These are phyloP conservation scores for Exophiala spinifera DNA, from an alignment of 2,329 filamentous ascomycete genomes.

Conservation along the genomic window DNA sequence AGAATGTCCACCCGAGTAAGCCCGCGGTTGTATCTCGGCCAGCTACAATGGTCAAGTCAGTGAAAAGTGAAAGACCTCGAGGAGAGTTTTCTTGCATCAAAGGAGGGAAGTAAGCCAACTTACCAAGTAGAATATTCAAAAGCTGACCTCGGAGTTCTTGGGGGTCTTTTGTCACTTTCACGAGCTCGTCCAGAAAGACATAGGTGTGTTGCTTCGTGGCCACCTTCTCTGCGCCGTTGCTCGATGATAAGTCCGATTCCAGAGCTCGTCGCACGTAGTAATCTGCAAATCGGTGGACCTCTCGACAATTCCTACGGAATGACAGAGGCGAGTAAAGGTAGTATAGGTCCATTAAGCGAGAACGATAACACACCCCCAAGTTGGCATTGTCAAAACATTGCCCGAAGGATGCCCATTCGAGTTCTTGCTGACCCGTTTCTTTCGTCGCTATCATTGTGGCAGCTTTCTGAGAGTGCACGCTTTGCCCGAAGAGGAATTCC, in stretches of 20 bases:
- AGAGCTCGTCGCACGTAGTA: not conserved
- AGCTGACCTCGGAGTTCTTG: slow-evolving; percentile 31
- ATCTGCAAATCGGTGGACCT: slow-evolving; percentile 1
- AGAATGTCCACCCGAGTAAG: slow-evolving; percentile 34
- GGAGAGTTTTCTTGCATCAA: too few relatives aligned
- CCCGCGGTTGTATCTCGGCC: slow-evolving; percentile 37
- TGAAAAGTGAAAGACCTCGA: too few relatives aligned
- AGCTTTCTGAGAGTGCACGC: slow-evolving; percentile 29
- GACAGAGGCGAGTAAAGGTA: slow-evolving; percentile 39
- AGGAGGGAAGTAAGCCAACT: too few relatives aligned
- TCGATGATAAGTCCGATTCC: not conserved
- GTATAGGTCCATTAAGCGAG: slow-evolving; percentile 28
- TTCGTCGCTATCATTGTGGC: too few relatives aligned
- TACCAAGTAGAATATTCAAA: slow-evolving; percentile 34
- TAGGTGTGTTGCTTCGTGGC: slow-evolving; percentile 2
- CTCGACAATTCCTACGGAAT: slow-evolving; percentile 28
- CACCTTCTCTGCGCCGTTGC: too few relatives aligned
- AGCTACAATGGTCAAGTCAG: slow-evolving; percentile 6
- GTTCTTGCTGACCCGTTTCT: too few relatives aligned
- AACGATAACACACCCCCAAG: not conserved
- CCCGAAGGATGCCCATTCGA: not conserved
- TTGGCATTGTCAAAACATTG: not conserved
- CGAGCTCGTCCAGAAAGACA: slow-evolving; percentile 22
- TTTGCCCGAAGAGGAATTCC: slow-evolving; percentile 25
- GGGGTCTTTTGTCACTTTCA: slow-evolving; percentile 23